Evolutionary conservation across 1,284 basidiomycete species (phyloP).

Genomic region (Trichosporon coremiiforme): DNA sequence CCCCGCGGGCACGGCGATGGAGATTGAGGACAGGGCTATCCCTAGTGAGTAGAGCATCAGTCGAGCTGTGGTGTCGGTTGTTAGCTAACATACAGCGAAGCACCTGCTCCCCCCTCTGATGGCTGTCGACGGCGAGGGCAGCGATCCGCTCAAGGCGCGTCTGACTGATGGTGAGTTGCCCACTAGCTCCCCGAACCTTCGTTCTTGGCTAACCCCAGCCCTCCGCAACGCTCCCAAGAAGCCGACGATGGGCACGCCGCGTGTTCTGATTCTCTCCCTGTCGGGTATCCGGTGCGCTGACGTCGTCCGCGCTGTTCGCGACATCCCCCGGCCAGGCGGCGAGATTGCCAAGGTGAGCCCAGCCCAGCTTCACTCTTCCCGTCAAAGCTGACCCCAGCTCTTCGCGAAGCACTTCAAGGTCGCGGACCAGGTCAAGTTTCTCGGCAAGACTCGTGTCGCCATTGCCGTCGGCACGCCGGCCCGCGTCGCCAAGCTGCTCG

Average conservation of each 20-base stretch:
- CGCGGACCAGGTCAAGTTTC: conserved; percentile 55
- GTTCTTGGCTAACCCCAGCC: conserved; percentile 16
- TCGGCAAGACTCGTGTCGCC: conserved; percentile 51
- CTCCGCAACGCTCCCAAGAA: conserved; percentile 38
- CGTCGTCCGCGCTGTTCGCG: conserved; percentile 52
- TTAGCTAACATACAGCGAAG: conserved; percentile 4
- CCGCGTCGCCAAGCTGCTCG: conserved; percentile 54
- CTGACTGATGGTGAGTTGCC: conserved; percentile 28
- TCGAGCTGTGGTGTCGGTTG: neutral
- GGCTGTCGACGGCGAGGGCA: conserved; percentile 13
- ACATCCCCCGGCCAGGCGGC: conserved; percentile 45
- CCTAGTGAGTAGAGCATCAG: conserved; percentile 29
- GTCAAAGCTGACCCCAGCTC: conserved; percentile 38
- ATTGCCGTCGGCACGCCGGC: conserved; percentile 57
- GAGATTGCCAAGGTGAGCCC: conserved; percentile 55
- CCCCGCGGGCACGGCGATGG: conserved; percentile 48
- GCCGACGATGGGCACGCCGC: conserved; percentile 40
- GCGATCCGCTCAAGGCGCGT: conserved; percentile 22
- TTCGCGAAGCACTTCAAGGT: conserved; percentile 58
- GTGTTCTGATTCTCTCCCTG: conserved; percentile 51
- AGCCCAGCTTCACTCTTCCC: neutral
- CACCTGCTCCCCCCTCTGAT: conserved; percentile 22
- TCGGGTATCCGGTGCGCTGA: conserved; percentile 56
- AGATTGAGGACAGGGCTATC: conserved; percentile 49
- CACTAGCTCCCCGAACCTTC: too few relatives aligned